Evolutionary conservation across 495 filamentous ascomycete genomes (phyloP), one percentile per base, ranked within the genome.

Genomic region (Aspergillus ostianus): DNA sequence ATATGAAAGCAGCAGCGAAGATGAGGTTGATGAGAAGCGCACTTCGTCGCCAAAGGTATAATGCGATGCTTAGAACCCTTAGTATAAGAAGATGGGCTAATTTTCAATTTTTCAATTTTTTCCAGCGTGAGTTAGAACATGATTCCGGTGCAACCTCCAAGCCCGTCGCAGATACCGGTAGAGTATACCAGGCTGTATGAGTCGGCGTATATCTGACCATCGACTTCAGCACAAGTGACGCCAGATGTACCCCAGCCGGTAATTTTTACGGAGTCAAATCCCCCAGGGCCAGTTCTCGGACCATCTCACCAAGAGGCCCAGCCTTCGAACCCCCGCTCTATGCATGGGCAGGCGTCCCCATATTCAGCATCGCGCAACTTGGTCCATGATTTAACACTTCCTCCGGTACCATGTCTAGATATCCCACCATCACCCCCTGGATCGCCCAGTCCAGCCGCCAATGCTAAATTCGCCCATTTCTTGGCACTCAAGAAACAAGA

Each of bases 381-480:
- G 4, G 75, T 96, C 18, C 92, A 87, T 61, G 84, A 91, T 63
- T 81, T 97, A 27, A 97, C 94, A 6, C 82, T 97, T 13, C 93
- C 94, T n/a, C 79, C 90, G 1, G 63, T 87, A 1, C 87, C 90
- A 8, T 87, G 91, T 72, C 81, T 91, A 65, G 81, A 86, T 50
- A 96, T 98, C 61, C 94, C 94, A 18, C 82, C 83, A 3, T 96
- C 93, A 0, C 94, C 94, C 1, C 89, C 91, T 0, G 87, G 87
- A 18, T 88, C 90, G 15, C 90, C 92, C 2, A 73, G 85, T 8
- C 75, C 82, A 2, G 70, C 72, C 3, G 80, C 85, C 2, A 90
- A 85, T 55, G 80, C 81, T 53, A 97, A 96, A 63, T 90, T 97
- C 64, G 79, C 84, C 54, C 88, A 87, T 66, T 97, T 98, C 71